Evolutionary conservation across 1,284 basidiomycete species (phyloP).

Genomic region (Hemileia vastatrix): DNA sequence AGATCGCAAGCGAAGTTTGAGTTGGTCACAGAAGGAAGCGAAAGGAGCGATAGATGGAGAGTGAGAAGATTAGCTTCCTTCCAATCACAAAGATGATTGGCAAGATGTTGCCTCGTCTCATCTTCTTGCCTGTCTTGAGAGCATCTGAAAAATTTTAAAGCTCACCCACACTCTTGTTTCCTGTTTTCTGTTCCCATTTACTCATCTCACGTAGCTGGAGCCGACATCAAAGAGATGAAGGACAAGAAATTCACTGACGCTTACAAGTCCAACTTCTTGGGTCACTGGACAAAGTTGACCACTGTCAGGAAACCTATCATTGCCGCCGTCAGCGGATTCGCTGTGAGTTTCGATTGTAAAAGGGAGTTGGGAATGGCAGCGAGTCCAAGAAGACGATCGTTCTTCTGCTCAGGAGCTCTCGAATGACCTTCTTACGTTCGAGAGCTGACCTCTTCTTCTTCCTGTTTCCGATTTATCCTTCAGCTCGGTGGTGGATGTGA

Average conservation of each 20-base stretch:
- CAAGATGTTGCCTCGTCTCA: no score
- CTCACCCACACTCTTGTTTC: conserved; percentile 9
- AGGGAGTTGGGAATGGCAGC: neutral
- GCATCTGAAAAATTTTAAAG: no score
- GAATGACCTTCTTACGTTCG: neutral
- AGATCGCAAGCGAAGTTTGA: no score
- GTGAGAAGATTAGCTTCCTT: no score
- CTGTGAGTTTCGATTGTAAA: conserved; percentile 51
- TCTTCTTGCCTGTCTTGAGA: no score
- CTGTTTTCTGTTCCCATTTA: neutral
- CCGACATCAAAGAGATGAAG: conserved; percentile 57
- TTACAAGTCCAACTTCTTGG: conserved; percentile 79
- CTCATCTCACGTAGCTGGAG: conserved; percentile 45
- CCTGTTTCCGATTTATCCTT: neutral
- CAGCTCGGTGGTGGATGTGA: conserved; percentile 78
- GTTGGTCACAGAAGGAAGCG: no score
- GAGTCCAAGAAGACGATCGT: neutral
- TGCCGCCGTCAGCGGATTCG: conserved; percentile 89
- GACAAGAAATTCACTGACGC: conserved; percentile 73
- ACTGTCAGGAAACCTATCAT: conserved; percentile 82
- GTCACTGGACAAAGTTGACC: conserved; percentile 68
- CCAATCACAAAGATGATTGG: no score
- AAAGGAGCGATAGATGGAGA: no score
- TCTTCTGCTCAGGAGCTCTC: neutral
- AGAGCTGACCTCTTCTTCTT: neutral